Evolutionary conservation across 352 stramenopile genomes (phyloP).

Genomic region (Phytopythium cucurbitacearum): DNA sequence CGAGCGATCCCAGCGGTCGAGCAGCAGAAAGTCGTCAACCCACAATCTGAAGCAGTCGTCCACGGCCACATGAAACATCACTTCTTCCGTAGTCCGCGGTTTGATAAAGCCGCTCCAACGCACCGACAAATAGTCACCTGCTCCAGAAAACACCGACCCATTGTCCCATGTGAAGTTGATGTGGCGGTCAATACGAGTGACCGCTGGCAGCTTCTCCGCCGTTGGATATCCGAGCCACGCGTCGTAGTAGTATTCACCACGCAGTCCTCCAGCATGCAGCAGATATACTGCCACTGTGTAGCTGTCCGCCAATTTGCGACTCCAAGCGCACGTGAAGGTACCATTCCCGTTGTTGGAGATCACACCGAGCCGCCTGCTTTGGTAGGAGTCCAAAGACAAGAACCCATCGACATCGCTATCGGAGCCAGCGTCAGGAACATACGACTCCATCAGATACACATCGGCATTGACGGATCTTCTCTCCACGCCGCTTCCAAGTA

Average conservation of each 20-base stretch:
- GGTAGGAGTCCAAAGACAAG: slow-evolving; percentile 11
- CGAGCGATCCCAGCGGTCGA: slow-evolving; percentile 52
- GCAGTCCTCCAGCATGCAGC: slow-evolving; percentile 51
- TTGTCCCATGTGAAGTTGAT: slow-evolving; percentile 74
- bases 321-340: slow-evolving; percentile 45
- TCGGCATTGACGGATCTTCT: slow-evolving; percentile 7
- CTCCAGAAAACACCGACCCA: slow-evolving; percentile 38
- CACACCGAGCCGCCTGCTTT: slow-evolving; percentile 11
- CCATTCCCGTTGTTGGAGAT: slow-evolving; percentile 27
- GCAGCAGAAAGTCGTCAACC: slow-evolving; percentile 52
- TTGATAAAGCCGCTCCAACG: slow-evolving; percentile 72
- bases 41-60: slow-evolving; percentile 61
- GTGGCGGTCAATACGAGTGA: slow-evolving; percentile 35
- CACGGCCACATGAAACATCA: slow-evolving; percentile 38
- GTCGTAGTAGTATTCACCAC: slow-evolving; percentile 64
- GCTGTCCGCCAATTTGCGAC: slow-evolving; percentile 29
- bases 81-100: slow-evolving; percentile 26
- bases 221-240: slow-evolving; percentile 35
- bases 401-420: slow-evolving; percentile 1
- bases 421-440: slow-evolving; percentile 10
- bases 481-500: slow-evolving; percentile 33
- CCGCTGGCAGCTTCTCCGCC: too few relatives aligned
- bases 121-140: slow-evolving; percentile 50
- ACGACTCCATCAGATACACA: slow-evolving; percentile 40
- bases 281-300: slow-evolving; percentile 56